phyloP scores from a whole-genome alignment of 768 basidiomycete genomes.

The Lentinula boryana region DNA sequence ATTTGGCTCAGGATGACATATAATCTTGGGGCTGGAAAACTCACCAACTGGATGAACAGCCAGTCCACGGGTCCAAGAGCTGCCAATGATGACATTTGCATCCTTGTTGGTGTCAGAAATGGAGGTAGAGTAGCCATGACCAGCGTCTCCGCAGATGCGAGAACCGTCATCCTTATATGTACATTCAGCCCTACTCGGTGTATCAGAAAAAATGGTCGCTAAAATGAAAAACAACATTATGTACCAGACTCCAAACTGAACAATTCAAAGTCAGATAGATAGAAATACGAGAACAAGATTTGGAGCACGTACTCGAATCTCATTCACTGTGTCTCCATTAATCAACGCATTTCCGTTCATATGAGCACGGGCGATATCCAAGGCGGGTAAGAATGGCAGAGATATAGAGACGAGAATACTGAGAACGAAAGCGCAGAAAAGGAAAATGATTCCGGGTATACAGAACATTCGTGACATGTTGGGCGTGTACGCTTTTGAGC shows the following conservation, averaged over 20 bases:
- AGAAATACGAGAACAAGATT: not conserved
- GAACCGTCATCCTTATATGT: constrained; percentile 36
- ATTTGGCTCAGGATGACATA: not conserved
- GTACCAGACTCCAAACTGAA: constrained; percentile 70
- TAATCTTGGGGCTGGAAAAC: constrained; percentile 15
- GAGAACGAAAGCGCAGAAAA: constrained; percentile 59
- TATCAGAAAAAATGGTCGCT: not conserved
- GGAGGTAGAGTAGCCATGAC: constrained; percentile 49
- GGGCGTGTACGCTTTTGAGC: not conserved
- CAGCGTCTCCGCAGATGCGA: constrained; percentile 42
- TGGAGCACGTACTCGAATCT: constrained; percentile 47
- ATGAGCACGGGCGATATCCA: constrained; percentile 61
- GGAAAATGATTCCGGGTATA: constrained; percentile 51
- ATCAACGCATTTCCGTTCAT: constrained; percentile 29
- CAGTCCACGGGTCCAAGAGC: constrained; percentile 69
- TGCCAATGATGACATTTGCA: constrained; percentile 34
- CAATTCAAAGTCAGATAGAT: not conserved
- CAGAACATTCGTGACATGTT: constrained; percentile 47
- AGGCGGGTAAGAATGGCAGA: constrained; percentile 57
- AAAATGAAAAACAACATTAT: constrained; percentile 12
- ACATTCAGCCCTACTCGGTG: constrained; percentile 54
- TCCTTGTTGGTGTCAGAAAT: constrained; percentile 31
- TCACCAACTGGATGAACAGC: constrained; percentile 72
- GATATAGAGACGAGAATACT: constrained; percentile 67
- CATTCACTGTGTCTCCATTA: constrained; percentile 24